Conservation (phyloP, 1,284 basidiomycete species). For the Peniophora sp. region DNA sequence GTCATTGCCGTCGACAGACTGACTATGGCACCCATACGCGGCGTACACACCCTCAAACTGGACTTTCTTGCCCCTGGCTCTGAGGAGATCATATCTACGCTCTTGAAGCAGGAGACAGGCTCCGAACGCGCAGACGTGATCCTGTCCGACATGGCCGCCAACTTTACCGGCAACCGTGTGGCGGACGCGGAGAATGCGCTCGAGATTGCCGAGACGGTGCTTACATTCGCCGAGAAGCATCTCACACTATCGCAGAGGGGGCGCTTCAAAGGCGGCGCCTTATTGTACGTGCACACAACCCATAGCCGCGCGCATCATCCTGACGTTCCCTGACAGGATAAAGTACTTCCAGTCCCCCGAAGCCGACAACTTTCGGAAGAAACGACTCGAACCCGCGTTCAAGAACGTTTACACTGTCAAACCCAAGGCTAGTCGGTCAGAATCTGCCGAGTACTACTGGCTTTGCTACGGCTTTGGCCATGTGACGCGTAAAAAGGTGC, state of each 20-base stretch:
- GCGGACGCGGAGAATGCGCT: slow-evolving; percentile 56
- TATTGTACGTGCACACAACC: slow-evolving; percentile 45
- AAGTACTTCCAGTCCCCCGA: slow-evolving; percentile 69
- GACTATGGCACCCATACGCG: slow-evolving; percentile 56
- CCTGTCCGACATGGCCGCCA: slow-evolving; percentile 74
- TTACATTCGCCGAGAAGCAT: slow-evolving; percentile 49
- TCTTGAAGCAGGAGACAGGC: slow-evolving; percentile 36
- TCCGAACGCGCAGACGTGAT: slow-evolving; percentile 53
- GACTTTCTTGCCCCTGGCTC: slow-evolving; percentile 68
- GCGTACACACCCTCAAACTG: slow-evolving; percentile 61
- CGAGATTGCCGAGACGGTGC: slow-evolving; percentile 56
- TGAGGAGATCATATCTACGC: slow-evolving; percentile 33
- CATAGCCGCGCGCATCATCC: slow-evolving; percentile 2
- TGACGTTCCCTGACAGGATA: slow-evolving; percentile 34
- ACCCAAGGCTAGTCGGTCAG: slow-evolving; percentile 58
- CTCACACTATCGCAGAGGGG: slow-evolving; percentile 38
- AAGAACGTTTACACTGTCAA: slow-evolving; percentile 51
- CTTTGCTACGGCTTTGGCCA: slow-evolving; percentile 49
- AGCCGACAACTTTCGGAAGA: slow-evolving; percentile 44
- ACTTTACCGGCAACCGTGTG: slow-evolving; percentile 53
- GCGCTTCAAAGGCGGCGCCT: slow-evolving; percentile 42
- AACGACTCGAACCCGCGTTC: slow-evolving; percentile 50
- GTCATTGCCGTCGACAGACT: slow-evolving; percentile 74
- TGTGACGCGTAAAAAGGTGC: neutral
- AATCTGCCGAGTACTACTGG: slow-evolving; percentile 71